Base-by-base conservation (phyloP, 2,329 filamentous ascomycete species). In the Trichoderma citrinoviride region DNA sequence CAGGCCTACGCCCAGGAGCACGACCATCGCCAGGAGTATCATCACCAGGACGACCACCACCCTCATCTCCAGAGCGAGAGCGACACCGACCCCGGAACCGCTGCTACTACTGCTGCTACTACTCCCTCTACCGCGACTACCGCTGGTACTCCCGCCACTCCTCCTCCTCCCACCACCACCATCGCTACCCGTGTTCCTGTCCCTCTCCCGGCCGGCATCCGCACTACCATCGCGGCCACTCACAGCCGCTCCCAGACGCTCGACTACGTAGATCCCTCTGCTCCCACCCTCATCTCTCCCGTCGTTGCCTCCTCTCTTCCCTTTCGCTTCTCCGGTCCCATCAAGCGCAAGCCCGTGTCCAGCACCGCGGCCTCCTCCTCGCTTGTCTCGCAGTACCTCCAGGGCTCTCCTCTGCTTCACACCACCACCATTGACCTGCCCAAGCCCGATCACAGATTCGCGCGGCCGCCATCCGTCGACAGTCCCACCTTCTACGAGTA, bases 401-500 rank as follows among this genome's bases (percentile, higher is more conserved):
- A 61, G 69, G 41, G 70, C 68, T 47, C 65, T 69, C 64, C 41
- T 71, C 72, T 23, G 68, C 67, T 46, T 25, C 40, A 62, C n/a
- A 58, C 76, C 43, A 58, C 76, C 43, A 76, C 71, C 55, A 73
- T 77, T 60, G 78, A 80, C 66, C 76, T 83, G 23, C 77, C 65
- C 63, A 78, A 79, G 67, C 82, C 84, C n/a, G 82, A 82, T 54
- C 79, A 81, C 67, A 76, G 84, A 56, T 85, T 84, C 71, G 79
- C 80, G n/a, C 80, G 85, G 67, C 81, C 82, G 37, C 83, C 77
- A 69, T 83, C 84, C 15, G 73, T 86, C 62, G 85, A 88, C 73
- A 87, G 85, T 72, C 85, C 85, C 67, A 87, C 84, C 37, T 76
- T 88, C 55, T 87, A 88, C 81, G 83, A 86, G 71, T 86, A 85